Evolutionary conservation across 495 filamentous ascomycete species (phyloP), one percentile per base, ranked within the genome.

Genomic region (Durotheca rogersii): DNA sequence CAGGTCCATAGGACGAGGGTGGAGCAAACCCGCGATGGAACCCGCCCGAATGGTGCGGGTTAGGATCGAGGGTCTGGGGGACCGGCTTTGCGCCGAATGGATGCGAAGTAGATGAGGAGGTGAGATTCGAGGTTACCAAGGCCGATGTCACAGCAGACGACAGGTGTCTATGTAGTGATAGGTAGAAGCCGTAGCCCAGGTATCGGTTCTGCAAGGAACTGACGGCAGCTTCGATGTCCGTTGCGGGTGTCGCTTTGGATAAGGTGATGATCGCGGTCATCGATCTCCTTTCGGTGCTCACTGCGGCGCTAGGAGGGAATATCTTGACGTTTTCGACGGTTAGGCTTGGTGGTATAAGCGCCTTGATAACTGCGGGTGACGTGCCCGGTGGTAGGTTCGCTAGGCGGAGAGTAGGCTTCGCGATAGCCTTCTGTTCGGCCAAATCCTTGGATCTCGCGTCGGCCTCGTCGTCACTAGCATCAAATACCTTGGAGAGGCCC

Each of bases 371-470:
- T 17, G 85, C 83, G 1, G 78, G 81, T 3, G 88, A 90, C 12
- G 82, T 89, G 2, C 79, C 70, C 0, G 81, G 81, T 2, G 81
- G 81, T 2, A 84, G 64, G 20, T 75, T 78, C 3, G 74, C 69
- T 18, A 97, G 73, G 29, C 86, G 84, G n/a, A 97, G 63, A 0
- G 90, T 95, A n/a, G 90, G 91, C 62, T 89, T 92, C 11, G 92
- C 82, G 44, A 82, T 81, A 29, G 84, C 83, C 54, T 82, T 85
- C 53, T 93, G 88, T 25, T 83, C 82, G 9, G 81, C 78, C 43
- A 73, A 56, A 29, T 62, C 73, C 10, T 59, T 58, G 10, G 60
- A 47, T 12, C 59, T 51, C 11, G 49, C 30, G 17, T 72, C 72
- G 19, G 47, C 60, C 39, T 76, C 73, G 18, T 75, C 73, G 39